Evolutionary conservation across 805 yeast species (phyloP).

Genomic region (Lipomyces mesembrius): DNA sequence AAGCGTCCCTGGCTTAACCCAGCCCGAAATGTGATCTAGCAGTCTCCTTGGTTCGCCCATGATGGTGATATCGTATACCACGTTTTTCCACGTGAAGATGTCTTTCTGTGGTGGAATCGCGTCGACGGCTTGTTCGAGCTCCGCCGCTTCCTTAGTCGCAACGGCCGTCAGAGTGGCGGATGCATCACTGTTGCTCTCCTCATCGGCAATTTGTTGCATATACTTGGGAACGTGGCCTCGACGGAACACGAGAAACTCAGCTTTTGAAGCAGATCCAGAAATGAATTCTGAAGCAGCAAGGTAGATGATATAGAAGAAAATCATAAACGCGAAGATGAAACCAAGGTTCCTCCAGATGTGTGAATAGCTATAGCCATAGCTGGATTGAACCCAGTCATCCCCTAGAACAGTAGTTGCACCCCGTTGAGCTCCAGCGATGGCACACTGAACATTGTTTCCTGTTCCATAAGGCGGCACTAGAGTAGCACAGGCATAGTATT

Average conservation of each 20-base stretch:
- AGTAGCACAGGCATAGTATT: conserved; percentile 48
- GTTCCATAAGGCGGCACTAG: conserved; percentile 51
- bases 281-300: conserved; percentile 8
- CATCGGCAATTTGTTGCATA: neutral
- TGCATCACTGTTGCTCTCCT: conserved; percentile 1
- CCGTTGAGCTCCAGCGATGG: conserved; percentile 59
- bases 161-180: neutral
- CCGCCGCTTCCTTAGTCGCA: neutral
- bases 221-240: conserved; percentile 6
- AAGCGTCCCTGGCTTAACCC: conserved; percentile 81
- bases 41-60: conserved; percentile 63
- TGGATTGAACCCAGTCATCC: conserved; percentile 50
- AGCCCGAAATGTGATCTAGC: conserved; percentile 70
- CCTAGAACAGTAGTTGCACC: conserved; percentile 61
- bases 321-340: conserved; percentile 44
- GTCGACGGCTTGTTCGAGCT: neutral
- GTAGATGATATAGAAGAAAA: conserved; percentile 58
- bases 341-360: conserved; percentile 59
- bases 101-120: conserved; percentile 64
- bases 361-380: conserved; percentile 52
- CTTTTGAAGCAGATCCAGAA: conserved; percentile 10
- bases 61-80: conserved; percentile 68
- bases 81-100: conserved; percentile 76
- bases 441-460: conserved; percentile 53
- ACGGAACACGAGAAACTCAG: conserved; percentile 11